Conservation (phyloP, 1,284 basidiomycete genomes). For the Fomitopsis betulina region DNA sequence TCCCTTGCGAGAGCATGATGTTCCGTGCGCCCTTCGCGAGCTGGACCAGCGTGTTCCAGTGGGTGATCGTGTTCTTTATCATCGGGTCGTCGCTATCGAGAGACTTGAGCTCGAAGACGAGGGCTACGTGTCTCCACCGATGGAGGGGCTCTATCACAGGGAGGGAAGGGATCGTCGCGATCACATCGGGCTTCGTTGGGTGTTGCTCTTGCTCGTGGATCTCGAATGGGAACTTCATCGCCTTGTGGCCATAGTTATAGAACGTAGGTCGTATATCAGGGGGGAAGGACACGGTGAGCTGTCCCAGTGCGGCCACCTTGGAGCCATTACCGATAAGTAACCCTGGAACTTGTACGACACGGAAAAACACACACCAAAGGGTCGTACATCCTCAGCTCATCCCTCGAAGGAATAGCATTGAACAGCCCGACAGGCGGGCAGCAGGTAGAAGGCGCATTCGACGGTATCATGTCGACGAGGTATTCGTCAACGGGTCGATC, state of each 20-base stretch:
- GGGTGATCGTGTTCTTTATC: background rate
- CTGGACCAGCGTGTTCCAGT: conserved; percentile 1
- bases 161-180: background rate
- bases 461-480: background rate
- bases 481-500: background rate
- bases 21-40: conserved; percentile 8
- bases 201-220: background rate
- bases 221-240: background rate
- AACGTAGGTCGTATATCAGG: background rate
- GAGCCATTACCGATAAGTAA: background rate
- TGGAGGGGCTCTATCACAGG: background rate
- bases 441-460: background rate
- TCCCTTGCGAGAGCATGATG: conserved; percentile 9
- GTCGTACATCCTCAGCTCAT: background rate
- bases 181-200: background rate
- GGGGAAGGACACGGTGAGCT: background rate
- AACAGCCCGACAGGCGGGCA: background rate
- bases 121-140: background rate
- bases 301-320: background rate
- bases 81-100: background rate
- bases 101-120: background rate
- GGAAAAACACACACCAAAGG: background rate
- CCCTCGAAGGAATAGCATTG: background rate
- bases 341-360: background rate
- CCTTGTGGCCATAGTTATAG: background rate